Evolutionary conservation across 164 flowering plant genomes (phyloP), one percentile per base, ranked within the genome.

Genomic region (Nelumbo lutea): DNA sequence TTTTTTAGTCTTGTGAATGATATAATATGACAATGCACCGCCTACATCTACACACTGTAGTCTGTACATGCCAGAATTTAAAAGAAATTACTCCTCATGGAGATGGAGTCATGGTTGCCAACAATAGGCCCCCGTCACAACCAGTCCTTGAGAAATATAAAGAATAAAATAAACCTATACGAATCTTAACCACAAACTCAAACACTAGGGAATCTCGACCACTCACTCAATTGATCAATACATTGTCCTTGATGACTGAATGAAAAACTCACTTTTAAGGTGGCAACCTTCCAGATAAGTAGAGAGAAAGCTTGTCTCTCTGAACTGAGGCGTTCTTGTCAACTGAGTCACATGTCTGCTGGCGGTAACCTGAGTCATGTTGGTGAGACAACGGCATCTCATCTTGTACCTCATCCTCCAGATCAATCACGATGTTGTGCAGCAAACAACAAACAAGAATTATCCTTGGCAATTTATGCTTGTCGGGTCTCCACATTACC

Each of bases 401-500:
- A 53, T 85, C 87, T 64, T 77, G 79, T 6, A 71, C 86, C 44
- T 86, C 91, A 66, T 87, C 97, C 70, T 86, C 93, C 87, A 88
- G 46, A 73, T 91, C 98, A 41, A 94, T 87, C 27, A 85, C 69
- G 51, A 93, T 93, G 81, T 93, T 93, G 73, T 93, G 97, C 39
- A 91, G 91, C 74, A 93, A 76, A 78, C 98, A 93, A 77, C 97
- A 91, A 3, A 86, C 97, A 4, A 89, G 83, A 42, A 94, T 86
- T 50, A 91, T 81, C 75, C 98, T 88, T 2, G 98, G 97, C 61
- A 94, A 76, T 73, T 76, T 87, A 60, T 88, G 81, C 78, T 82
- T 91, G 80, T 93, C 98, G 0, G 98, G 98, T 68, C 94, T 85
- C 96, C 96, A 93, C 98, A 93, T 90, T 4, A 77, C 85, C 42